phyloP scores from a whole-genome alignment of 139 green algal species.

The Trebouxia sp. region DNA sequence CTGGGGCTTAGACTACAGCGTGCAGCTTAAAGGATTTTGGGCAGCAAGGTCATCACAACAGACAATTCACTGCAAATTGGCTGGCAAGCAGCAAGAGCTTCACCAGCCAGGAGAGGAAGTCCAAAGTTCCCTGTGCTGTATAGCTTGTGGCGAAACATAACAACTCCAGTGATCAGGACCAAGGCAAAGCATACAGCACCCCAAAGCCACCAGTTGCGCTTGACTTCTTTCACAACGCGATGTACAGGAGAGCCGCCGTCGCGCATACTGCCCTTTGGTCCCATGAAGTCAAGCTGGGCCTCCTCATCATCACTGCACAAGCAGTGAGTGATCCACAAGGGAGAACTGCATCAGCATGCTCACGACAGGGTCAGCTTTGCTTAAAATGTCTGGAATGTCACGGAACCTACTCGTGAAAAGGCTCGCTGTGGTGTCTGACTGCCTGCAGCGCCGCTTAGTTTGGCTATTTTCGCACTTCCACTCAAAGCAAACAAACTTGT shows the following conservation, averaged over 20 bases:
- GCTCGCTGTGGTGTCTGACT: no score
- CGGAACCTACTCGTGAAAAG: no score
- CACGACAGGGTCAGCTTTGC: no score
- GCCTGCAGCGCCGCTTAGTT: no score
- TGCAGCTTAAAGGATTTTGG: background rate
- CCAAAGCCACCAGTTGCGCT: slow-evolving; percentile 40
- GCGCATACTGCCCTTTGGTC: background rate
- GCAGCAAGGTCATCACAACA: background rate
- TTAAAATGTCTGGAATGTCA: no score
- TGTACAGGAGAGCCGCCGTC: slow-evolving; percentile 7
- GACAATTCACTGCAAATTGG: background rate
- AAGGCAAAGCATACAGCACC: slow-evolving; percentile 35
- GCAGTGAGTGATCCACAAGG: no score
- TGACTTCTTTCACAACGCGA: slow-evolving; percentile 27
- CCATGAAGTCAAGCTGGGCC: slow-evolving; percentile 2
- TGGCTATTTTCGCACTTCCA: no score
- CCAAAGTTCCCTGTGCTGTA: slow-evolving; percentile 33
- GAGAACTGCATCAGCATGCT: no score
- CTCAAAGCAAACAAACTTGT: no score
- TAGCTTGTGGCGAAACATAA: slow-evolving; percentile 28
- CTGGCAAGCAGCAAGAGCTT: background rate
- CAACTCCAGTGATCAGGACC: slow-evolving; percentile 29
- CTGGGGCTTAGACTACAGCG: background rate
- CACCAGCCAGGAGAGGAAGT: slow-evolving; percentile 39
- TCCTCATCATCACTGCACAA: slow-evolving; percentile 29